Evolutionary conservation across 306 rosid species (phyloP), one percentile per base, ranked within the genome.

Genomic region (Prosopis cineraria): DNA sequence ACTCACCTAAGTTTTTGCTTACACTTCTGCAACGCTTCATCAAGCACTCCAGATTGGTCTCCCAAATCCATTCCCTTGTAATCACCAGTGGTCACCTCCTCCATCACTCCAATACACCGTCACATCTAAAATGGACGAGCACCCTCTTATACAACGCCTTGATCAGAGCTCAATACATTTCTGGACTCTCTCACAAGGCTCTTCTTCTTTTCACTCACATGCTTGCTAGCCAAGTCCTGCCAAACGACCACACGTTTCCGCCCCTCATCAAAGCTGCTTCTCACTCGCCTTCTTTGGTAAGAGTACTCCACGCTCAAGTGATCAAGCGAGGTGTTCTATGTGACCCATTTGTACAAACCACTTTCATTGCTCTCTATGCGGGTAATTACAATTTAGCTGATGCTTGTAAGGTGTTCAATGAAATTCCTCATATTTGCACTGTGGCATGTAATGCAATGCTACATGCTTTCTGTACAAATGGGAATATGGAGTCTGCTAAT

Each of bases 341-440:
- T 30, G 96, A 91, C 78, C 91, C 87, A 0, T 89, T 90, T 75
- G 74, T 91, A 29, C 90, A 43, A 33, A 90, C 98, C 0, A 81
- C 98, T 29, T 82, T 91, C 16, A 65, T 94, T 41, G 48, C 72
- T 0, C 67, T 78, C 19, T 90, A 90, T 36, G 85, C 83, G 0
- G 33, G 44, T 67, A 44, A 73, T 66, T 75, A 78, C 16, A 41
- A 71, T 29, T 45, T 89, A 55, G 63, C 5, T 33, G 40, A 69
- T 78, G 96, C 96, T 1, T 64, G 81, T 44, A 86, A 78, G 93
- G 79, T 91, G 97, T 94, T 90, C 34, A 94, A 86, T 24, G 98
- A 94, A 85, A 76, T 94, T 74, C 14, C 91, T 9, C 48, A 55
- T 17, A 73, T 77, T 1, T 89, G 92, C 58, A 6, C 88, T 73